A percentile compares a stretch with the other conserved stretches of the same genome.
phyloP scores from a whole-genome alignment of 371 early-diverging fungal genomes.

The Mucor lusitanicus region DNA sequence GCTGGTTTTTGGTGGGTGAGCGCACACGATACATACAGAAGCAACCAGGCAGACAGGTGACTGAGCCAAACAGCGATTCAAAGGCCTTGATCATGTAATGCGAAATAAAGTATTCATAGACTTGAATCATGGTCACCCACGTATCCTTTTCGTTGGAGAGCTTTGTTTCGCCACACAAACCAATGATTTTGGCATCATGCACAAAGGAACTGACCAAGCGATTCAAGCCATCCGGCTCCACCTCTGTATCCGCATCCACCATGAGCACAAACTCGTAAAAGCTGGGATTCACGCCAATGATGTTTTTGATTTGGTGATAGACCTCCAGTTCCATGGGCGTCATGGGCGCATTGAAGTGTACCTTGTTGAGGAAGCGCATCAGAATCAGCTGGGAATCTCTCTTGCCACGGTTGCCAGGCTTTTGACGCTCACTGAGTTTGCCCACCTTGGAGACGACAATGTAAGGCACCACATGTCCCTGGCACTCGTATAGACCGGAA shows the following conservation, averaged over 20 bases:
- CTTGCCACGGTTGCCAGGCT: conserved; percentile 90
- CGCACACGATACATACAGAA: conserved; percentile 93
- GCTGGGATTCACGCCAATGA: conserved; percentile 81
- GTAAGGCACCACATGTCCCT: conserved; percentile 83
- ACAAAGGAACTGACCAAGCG: conserved; percentile 69
- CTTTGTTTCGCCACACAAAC: conserved; percentile 82
- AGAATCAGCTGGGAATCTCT: conserved; percentile 84
- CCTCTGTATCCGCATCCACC: conserved; percentile 73
- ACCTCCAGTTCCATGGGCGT: conserved; percentile 89
- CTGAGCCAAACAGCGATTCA: conserved; percentile 81
- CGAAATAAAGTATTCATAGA: conserved; percentile 78
- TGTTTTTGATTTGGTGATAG: conserved; percentile 85
- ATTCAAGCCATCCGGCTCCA: conserved; percentile 63
- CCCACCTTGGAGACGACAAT: conserved; percentile 87
- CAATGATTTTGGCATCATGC: conserved; percentile 77
- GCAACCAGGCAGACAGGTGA: conserved; percentile 92
- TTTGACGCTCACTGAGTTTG: conserved; percentile 63
- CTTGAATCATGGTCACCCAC: conserved; percentile 93
- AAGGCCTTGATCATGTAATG: conserved; percentile 95
- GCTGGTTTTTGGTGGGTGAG: conserved; percentile 77
- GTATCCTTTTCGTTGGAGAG: conserved; percentile 82
- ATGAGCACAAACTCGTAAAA: conserved; percentile 68
- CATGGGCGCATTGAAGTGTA: conserved; percentile 76
- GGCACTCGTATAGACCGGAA: conserved; percentile 82
- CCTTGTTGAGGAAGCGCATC: conserved; percentile 79